phyloP scores from a whole-genome alignment of 345 rosid genomes.

The Theobroma cacao region DNA sequence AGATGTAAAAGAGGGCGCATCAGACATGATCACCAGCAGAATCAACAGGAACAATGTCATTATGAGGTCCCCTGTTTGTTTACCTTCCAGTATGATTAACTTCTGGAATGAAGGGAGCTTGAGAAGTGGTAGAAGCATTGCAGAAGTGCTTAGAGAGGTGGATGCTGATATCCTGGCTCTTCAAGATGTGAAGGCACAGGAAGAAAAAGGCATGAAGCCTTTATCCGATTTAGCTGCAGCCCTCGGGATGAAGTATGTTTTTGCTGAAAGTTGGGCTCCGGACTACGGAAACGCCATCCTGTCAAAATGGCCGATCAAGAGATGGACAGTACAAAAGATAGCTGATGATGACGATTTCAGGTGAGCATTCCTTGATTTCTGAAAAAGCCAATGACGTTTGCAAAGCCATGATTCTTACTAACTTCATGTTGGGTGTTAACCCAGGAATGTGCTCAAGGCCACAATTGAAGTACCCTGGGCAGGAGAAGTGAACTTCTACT shows the following conservation, averaged over 20 bases:
- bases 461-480: constrained; percentile 82
- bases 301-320: constrained; percentile 82
- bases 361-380: constrained; percentile 24
- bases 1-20: constrained; percentile 34
- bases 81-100: constrained; percentile 53
- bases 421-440: neutral
- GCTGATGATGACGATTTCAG: constrained; percentile 87
- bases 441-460: constrained; percentile 85
- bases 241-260: constrained; percentile 76
- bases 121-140: constrained; percentile 58
- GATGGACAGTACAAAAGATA: constrained; percentile 75
- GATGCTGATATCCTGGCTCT: constrained; percentile 76
- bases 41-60: constrained; percentile 51
- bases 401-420: neutral
- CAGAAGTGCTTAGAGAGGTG: constrained; percentile 78
- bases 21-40: constrained; percentile 33
- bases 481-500: constrained; percentile 76
- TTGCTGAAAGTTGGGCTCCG: constrained; percentile 96
- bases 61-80: constrained; percentile 82
- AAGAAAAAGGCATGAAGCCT: constrained; percentile 84
- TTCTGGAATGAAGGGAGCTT: constrained; percentile 46
- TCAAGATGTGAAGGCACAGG: constrained; percentile 91
- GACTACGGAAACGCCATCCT: constrained; percentile 86
- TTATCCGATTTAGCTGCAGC: constrained; percentile 79
- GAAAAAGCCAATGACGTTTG: neutral